These are phyloP conservation scores for Gossypium stocksii DNA, from an alignment of 345 rosid species.

Conservation along the genomic window DNA sequence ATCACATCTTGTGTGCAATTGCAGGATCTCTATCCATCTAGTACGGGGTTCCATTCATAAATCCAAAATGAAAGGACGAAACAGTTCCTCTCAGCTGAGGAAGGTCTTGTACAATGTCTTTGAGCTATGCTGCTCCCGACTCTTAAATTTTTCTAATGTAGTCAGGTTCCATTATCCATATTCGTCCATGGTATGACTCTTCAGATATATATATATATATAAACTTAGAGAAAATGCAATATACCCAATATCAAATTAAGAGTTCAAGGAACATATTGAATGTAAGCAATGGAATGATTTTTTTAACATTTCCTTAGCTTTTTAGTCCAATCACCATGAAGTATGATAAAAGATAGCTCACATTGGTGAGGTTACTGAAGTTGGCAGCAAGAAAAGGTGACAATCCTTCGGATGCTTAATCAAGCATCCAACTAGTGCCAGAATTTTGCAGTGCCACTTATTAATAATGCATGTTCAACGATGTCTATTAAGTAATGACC, in stretches of 20 bases:
- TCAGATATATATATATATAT: too few species aligned
- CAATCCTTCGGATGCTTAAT: not conserved
- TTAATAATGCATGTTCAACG: not conserved
- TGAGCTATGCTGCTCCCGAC: too few species aligned
- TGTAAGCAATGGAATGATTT: too few species aligned
- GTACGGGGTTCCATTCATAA: not conserved
- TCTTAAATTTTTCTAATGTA: too few species aligned
- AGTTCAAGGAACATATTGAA: too few species aligned
- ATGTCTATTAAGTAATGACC: not conserved
- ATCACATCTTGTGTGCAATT: not conserved
- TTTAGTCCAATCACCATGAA: too few species aligned
- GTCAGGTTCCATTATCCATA: too few species aligned
- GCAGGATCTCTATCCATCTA: not conserved
- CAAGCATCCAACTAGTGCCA: constrained; percentile 2
- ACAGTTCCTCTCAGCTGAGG: not conserved
- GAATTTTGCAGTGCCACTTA: not conserved
- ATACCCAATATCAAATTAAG: too few species aligned
- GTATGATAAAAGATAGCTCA: not conserved
- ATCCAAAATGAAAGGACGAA: not conserved
- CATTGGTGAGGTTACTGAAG: not conserved
- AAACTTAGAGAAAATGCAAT: too few species aligned
- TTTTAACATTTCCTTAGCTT: too few species aligned
- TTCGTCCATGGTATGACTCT: too few species aligned
- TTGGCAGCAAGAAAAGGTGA: not conserved
- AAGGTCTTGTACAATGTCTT: not conserved